Percentiles rank a stretch among this genome's conserved stretches.
phyloP scores from a whole-genome alignment of 345 rosid genomes.

The Psidium friedrichsthalianum region DNA sequence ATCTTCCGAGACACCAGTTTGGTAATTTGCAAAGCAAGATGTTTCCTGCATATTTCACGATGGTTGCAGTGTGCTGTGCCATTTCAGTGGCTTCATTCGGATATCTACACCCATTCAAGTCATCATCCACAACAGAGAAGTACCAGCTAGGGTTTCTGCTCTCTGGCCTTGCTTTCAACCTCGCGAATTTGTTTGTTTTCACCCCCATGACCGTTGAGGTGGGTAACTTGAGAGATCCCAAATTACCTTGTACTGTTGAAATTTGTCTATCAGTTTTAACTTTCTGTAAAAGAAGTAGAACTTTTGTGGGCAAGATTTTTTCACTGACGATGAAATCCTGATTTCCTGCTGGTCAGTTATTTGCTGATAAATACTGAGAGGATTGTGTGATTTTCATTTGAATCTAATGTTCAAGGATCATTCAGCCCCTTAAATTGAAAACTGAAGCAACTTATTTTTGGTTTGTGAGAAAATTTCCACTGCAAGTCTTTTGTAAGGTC shows the following conservation, averaged over 20 bases:
- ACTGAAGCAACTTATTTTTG: not conserved
- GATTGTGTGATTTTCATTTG: not conserved
- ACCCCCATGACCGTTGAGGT: slow-evolving; percentile 97
- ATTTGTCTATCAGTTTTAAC: not conserved
- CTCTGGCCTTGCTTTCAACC: slow-evolving; percentile 73
- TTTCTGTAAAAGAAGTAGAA: not conserved
- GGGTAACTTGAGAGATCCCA: not conserved
- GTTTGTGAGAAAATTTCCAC: not conserved
- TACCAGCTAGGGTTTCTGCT: slow-evolving; percentile 89
- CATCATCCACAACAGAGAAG: slow-evolving; percentile 56
- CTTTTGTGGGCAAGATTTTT: not conserved
- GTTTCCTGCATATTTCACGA: slow-evolving; percentile 90
- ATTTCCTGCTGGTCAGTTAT: not conserved
- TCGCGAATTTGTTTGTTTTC: slow-evolving; percentile 75
- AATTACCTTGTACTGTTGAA: not conserved
- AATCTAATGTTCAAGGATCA: not conserved
- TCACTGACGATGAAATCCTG: not conserved
- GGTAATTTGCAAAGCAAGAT: slow-evolving; percentile 93
- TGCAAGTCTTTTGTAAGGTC: not conserved
- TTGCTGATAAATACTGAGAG: not conserved
- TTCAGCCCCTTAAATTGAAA: not conserved
- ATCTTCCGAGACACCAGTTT: slow-evolving; percentile 89
- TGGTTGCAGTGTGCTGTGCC: slow-evolving; percentile 77
- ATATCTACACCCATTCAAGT: slow-evolving; percentile 88
- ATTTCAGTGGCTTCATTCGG: slow-evolving; percentile 60